Base-by-base conservation (phyloP, 768 basidiomycete species). In the Cystobasidium onofrii region DNA sequence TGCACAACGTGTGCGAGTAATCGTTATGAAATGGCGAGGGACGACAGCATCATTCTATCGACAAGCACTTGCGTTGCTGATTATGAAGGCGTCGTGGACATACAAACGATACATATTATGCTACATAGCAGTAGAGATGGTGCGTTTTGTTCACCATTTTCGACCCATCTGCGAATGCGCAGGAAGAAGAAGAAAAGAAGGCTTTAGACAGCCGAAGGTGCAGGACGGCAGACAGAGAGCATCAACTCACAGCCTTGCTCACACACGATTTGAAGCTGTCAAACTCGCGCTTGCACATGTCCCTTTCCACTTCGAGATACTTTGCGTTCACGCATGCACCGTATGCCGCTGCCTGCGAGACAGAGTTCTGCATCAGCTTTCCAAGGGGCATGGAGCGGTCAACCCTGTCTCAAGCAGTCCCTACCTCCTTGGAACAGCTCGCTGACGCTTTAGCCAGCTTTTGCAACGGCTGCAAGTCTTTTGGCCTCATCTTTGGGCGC, bases 281-380 rank as follows among this genome's bases (percentile, higher is more conserved):
- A 75, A 96, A 98, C 81, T 97, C 92, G 1, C 86, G 85, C 64
- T 86, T 86, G 83, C 95, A 99, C 77, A 87, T 86, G 77, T 91
- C 90, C 80, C 89, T 89, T 74, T 83, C 86, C 4, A 92, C 88
- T 75, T 98, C 95, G 33, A 86, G 86, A 81, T 96, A 95, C 2
- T 86, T 86, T 0, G 87, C 85, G 33, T 89, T 83, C 57, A 98
- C 88, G 81, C 95, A 99, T 83, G 89, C 89, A 27, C 92, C 95
- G 80, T 99, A 99, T 4, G 82, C 84, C 1, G 86, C 81, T 31
- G 93, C 92, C 79, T 92, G 86, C 7, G 84, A 36, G 18, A 15
- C 1, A 29, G 33, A 44, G 46, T 50, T 50, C n/a, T 3, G 20
- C 46, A 18, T 12, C 29, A 65, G 64, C 64, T 27, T 65, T 34